Evolutionary conservation across 345 rosid species (phyloP).

Genomic region (Gossypium mustelinum): DNA sequence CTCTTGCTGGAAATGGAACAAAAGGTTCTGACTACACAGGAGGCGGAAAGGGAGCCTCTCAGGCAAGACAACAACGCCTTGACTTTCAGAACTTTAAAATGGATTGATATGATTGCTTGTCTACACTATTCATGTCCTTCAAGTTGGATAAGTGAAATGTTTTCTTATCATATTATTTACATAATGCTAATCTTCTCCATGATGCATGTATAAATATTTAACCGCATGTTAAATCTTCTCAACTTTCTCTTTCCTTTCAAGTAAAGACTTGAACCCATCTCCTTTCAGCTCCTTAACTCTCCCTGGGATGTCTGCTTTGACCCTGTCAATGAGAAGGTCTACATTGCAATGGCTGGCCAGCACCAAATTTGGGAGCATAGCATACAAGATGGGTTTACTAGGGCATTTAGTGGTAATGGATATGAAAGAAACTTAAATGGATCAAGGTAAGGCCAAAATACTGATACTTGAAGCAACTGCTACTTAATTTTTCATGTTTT

Average conservation of each 20-base stretch:
- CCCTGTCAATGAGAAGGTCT: conserved; percentile 65
- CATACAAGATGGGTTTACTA: conserved; percentile 54
- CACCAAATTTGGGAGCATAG: conserved; percentile 95
- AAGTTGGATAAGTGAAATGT: conserved; percentile 10
- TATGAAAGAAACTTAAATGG: conserved; percentile 91
- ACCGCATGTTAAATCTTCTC: conserved; percentile 1
- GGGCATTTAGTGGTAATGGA: conserved; percentile 88
- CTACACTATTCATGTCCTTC: neutral
- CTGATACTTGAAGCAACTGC: conserved; percentile 3
- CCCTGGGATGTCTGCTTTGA: conserved; percentile 94
- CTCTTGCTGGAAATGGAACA: conserved; percentile 92
- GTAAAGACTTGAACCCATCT: neutral
- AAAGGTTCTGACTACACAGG: conserved; percentile 92
- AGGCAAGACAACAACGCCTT: conserved; percentile 41
- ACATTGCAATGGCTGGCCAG: conserved; percentile 93
- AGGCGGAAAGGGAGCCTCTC: conserved; percentile 63
- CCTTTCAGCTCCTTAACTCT: conserved; percentile 76
- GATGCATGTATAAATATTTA: neutral
- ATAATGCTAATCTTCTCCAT: conserved; percentile 3
- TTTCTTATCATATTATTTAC: neutral
- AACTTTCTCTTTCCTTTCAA: conserved; percentile 17
- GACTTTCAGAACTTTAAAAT: conserved; percentile 5
- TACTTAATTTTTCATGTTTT: conserved; percentile 4
- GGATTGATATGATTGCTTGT: conserved; percentile 11
- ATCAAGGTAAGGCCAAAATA: conserved; percentile 49